Conservation (phyloP, 2,329 filamentous ascomycete species). For the Colletotrichum gloeosporioides region DNA sequence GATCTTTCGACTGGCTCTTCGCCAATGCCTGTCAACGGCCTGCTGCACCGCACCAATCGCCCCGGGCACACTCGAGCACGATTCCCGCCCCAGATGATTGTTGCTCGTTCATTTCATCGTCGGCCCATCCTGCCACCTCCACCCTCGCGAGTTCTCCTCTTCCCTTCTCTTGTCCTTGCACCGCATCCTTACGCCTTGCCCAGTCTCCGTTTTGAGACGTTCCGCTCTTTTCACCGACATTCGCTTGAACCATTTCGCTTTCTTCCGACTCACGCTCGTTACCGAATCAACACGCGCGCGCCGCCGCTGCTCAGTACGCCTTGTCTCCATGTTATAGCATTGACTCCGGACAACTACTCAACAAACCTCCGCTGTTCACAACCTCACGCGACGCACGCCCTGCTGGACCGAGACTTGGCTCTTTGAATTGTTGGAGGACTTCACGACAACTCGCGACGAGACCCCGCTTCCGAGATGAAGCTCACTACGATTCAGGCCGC, state of each 20-base stretch:
- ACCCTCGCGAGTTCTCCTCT: conserved; percentile 14
- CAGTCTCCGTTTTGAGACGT: conserved; percentile 19
- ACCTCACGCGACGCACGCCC: conserved; percentile 11
- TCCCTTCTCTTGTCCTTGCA: conserved; percentile 20
- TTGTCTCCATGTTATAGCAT: conserved; percentile 21
- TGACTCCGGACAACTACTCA: not conserved
- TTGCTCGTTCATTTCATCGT: conserved; percentile 20
- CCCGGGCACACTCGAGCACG: not conserved
- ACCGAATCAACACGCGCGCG: conserved; percentile 11
- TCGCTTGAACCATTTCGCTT: conserved; percentile 12
- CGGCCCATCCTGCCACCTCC: conserved; percentile 21
- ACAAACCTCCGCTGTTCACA: not conserved
- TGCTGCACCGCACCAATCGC: not conserved
- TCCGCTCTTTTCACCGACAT: conserved; percentile 23
- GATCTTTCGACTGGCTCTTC: not conserved
- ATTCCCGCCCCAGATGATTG: not conserved
- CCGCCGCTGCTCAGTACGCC: not conserved
- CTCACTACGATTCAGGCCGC: conserved; percentile 53
- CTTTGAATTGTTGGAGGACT: not conserved
- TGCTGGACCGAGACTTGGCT: not conserved
- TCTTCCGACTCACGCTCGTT: conserved; percentile 9
- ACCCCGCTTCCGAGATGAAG: conserved; percentile 52
- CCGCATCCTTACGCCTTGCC: conserved; percentile 18
- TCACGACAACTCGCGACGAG: conserved; percentile 16
- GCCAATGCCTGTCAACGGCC: not conserved